Evolutionary conservation across 2,329 filamentous ascomycete genomes (phyloP).

Genomic region (Diaporthe eres): DNA sequence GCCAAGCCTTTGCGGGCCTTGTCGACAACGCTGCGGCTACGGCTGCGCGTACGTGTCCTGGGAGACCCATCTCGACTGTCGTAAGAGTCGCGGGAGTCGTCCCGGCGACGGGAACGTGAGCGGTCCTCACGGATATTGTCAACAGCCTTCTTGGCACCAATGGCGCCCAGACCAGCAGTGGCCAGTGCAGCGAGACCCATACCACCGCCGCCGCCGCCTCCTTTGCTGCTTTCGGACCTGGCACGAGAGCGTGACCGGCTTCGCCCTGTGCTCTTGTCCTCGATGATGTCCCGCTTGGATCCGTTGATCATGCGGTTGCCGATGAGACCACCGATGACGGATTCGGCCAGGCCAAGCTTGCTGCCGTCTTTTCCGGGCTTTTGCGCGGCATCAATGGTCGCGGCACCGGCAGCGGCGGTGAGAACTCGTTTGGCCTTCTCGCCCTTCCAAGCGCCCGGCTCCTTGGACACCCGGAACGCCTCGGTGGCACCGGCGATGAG

Average conservation of each 20-base stretch:
- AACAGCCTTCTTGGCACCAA: slow-evolving; percentile 73
- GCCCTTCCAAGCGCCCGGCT: slow-evolving; percentile 90
- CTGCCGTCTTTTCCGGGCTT: slow-evolving; percentile 81
- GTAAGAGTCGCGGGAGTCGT: slow-evolving; percentile 60
- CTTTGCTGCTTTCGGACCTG: slow-evolving; percentile 67
- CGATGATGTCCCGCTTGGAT: slow-evolving; percentile 75
- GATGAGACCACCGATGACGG: slow-evolving; percentile 89
- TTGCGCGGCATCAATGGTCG: slow-evolving; percentile 85
- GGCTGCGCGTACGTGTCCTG: slow-evolving; percentile 53
- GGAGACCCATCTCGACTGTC: slow-evolving; percentile 59
- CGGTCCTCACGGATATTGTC: slow-evolving; percentile 56
- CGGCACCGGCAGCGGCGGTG: slow-evolving; percentile 88
- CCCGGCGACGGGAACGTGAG: slow-evolving; percentile 62
- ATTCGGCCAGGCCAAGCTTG: slow-evolving; percentile 87
- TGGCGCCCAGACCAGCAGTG: slow-evolving; percentile 72
- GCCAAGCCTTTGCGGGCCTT: slow-evolving; percentile 72
- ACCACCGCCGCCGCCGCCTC: slow-evolving; percentile 58
- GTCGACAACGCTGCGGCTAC: slow-evolving; percentile 77
- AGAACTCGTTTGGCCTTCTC: slow-evolving; percentile 93
- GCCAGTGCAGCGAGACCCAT: slow-evolving; percentile 73
- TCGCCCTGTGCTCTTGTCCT: slow-evolving; percentile 70
- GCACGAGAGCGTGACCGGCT: slow-evolving; percentile 82
- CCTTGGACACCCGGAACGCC: slow-evolving; percentile 90
- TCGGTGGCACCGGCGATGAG: slow-evolving; percentile 91
- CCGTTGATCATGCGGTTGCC: slow-evolving; percentile 90